These are phyloP conservation scores for Castanospermum australe DNA, from an alignment of 306 rosid species.

Conservation along the genomic window DNA sequence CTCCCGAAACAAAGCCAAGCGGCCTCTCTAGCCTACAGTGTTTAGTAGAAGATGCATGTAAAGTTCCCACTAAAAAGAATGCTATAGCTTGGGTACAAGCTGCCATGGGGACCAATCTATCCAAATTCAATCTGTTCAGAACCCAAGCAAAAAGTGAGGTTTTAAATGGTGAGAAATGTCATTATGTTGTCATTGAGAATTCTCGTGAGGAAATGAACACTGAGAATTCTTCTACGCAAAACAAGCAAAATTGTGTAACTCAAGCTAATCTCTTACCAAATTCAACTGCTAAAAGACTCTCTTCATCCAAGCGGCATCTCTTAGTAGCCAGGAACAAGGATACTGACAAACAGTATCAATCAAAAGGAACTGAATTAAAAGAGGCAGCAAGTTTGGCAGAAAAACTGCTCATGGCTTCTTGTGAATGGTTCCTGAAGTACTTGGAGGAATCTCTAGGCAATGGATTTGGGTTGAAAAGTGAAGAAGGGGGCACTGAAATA, in stretches of 20 bases:
- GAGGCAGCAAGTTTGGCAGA: conserved; percentile 48
- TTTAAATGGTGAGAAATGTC: conserved; percentile 34
- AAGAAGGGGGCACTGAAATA: conserved; percentile 32
- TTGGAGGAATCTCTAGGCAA: conserved; percentile 49
- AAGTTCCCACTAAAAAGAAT: conserved; percentile 37
- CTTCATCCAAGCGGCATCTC: conserved; percentile 30
- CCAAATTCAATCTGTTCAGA: conserved; percentile 49
- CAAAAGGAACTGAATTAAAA: conserved; percentile 39
- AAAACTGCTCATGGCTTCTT: conserved; percentile 51
- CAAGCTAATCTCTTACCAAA: conserved; percentile 29
- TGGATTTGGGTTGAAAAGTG: conserved; percentile 46
- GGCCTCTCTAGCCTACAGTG: background rate
- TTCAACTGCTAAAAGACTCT: conserved; percentile 25
- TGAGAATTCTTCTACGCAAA: conserved; percentile 22
- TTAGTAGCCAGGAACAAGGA: conserved; percentile 32
- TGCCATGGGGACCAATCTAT: conserved; percentile 64
- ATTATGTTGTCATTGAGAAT: conserved; percentile 44
- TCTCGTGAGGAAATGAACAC: conserved; percentile 16
- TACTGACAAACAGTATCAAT: conserved; percentile 28
- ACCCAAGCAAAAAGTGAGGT: conserved; percentile 31
- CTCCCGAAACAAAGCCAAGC: conserved; percentile 29
- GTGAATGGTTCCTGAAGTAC: conserved; percentile 68
- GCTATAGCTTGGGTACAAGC: conserved; percentile 70
- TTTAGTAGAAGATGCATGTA: conserved; percentile 32
- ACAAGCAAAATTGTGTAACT: conserved; percentile 34